A percentile compares a stretch with the other conserved stretches of the same genome.
These are phyloP conservation scores for Fusarium tuaranense DNA, from an alignment of 2,329 filamentous ascomycete species.

Conservation along the genomic window DNA sequence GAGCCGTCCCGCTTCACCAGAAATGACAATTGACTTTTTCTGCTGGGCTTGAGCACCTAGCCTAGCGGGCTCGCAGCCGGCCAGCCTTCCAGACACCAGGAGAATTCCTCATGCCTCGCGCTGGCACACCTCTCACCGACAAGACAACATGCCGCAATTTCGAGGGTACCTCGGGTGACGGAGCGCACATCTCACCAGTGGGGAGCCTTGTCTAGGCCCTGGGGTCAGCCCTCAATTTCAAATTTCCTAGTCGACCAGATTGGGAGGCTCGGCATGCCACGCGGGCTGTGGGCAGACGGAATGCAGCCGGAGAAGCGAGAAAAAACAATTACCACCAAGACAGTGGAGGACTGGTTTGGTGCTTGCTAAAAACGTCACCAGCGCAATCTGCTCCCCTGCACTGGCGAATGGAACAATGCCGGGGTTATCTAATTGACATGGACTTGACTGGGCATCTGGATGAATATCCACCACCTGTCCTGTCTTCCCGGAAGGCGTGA, in stretches of 20 bases:
- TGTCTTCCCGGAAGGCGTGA: not conserved
- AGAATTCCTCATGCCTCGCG: conserved; percentile 17
- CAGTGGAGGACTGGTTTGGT: not conserved
- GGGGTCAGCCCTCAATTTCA: conserved; percentile 39
- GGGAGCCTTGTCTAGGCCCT: conserved; percentile 17
- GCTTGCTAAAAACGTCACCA: conserved; percentile 2
- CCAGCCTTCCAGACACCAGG: conserved; percentile 1
- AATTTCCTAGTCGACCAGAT: conserved; percentile 36
- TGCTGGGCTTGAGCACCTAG: conserved; percentile 7
- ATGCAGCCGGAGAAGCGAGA: conserved; percentile 28
- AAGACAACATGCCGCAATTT: conserved; percentile 25
- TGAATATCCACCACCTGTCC: not conserved
- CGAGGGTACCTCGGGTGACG: conserved; percentile 11
- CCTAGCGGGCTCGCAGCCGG: conserved; percentile 1
- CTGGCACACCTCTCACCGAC: conserved; percentile 27
- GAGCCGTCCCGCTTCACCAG: conserved; percentile 25
- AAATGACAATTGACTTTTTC: conserved; percentile 20
- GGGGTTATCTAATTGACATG: conserved; percentile 14
- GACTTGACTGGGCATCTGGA: not conserved
- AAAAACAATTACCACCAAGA: conserved; percentile 4
- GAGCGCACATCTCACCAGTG: conserved; percentile 18
- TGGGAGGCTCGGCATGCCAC: conserved; percentile 39
- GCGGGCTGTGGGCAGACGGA: conserved; percentile 30
- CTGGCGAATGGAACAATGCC: not conserved
- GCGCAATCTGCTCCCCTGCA: not conserved